Conservation (phyloP, 495 filamentous ascomycete genomes). For the Trichoderma erinaceum region DNA sequence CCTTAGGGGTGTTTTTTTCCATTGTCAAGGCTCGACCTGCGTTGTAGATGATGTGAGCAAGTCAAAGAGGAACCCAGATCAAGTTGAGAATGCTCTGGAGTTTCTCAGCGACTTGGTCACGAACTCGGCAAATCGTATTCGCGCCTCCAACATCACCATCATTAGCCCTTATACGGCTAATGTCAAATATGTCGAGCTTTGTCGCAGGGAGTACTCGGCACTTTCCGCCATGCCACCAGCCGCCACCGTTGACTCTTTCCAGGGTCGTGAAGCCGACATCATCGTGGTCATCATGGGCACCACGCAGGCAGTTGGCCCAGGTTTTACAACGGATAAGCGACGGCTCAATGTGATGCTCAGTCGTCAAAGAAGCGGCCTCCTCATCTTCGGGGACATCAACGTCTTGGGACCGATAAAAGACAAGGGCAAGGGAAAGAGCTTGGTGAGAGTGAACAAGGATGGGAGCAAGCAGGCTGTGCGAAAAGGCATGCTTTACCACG, state of each 20-base stretch:
- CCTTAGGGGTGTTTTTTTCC: conserved; percentile 11
- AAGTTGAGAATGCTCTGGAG: conserved; percentile 14
- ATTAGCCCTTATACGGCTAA: conserved; percentile 18
- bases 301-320: conserved; percentile 11
- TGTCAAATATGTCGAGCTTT: conserved; percentile 6
- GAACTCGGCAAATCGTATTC: background rate
- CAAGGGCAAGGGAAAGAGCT: too few species aligned
- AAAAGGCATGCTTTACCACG: too few species aligned
- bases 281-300: conserved; percentile 20
- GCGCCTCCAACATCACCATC: conserved; percentile 8
- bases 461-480: too few species aligned
- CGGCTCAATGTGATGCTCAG: conserved; percentile 20
- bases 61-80: conserved; percentile 11
- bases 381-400: conserved; percentile 21
- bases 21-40: conserved; percentile 13
- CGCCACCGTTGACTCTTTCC: conserved; percentile 16
- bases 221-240: conserved; percentile 10
- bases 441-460: too few species aligned
- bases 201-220: background rate
- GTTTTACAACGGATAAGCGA: conserved; percentile 16
- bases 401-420: conserved; percentile 3
- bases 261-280: conserved; percentile 18
- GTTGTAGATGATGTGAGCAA: background rate
- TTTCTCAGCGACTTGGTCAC: conserved; percentile 17
- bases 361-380: conserved; percentile 17